Evolutionary conservation across 73 alveolate genomes (phyloP).

Genomic region (Loxodes magnus): DNA sequence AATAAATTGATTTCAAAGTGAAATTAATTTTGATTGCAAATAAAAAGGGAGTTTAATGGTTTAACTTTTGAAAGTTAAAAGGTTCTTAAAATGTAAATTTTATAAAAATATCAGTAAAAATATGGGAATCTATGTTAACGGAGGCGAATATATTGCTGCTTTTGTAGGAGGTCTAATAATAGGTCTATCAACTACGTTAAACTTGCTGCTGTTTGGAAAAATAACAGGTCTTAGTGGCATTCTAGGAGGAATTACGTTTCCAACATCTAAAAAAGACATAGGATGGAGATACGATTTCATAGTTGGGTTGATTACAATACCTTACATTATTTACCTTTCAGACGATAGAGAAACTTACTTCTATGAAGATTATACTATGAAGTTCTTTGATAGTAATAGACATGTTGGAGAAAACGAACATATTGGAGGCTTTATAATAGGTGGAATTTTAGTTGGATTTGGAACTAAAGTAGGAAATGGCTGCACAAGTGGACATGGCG

Average conservation of each 20-base stretch:
- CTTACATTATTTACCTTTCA: slow-evolving; percentile 2
- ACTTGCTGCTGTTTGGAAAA: slow-evolving; percentile 49
- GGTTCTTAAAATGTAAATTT: too few species aligned
- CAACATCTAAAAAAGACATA: too few species aligned
- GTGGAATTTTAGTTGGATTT: slow-evolving; percentile 87
- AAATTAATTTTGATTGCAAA: too few species aligned
- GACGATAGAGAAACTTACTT: slow-evolving; percentile 23
- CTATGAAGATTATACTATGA: too few species aligned
- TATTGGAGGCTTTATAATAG: slow-evolving; percentile 47
- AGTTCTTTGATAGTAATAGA: too few species aligned
- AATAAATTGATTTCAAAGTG: too few species aligned
- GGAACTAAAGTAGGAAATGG: slow-evolving; percentile 95
- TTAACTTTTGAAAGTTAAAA: too few species aligned
- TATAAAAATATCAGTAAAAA: too few species aligned
- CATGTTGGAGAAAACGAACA: slow-evolving; percentile 35
- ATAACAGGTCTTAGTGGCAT: slow-evolving; percentile 74
- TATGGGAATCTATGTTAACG: too few species aligned
- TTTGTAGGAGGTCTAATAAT: slow-evolving; percentile 60
- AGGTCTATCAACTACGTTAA: slow-evolving; percentile 48
- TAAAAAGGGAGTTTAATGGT: too few species aligned
- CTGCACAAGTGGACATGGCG: slow-evolving; percentile 97
- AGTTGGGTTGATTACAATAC: slow-evolving; percentile 15
- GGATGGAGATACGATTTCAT: slow-evolving; percentile 29
- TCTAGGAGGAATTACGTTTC: slow-evolving; percentile 34
- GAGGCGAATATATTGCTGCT: too few species aligned